Percentiles rank a stretch among this genome's conserved stretches.
These are phyloP conservation scores for Pyronema omphalodes DNA, from an alignment of 495 filamentous ascomycete species.

Conservation along the genomic window DNA sequence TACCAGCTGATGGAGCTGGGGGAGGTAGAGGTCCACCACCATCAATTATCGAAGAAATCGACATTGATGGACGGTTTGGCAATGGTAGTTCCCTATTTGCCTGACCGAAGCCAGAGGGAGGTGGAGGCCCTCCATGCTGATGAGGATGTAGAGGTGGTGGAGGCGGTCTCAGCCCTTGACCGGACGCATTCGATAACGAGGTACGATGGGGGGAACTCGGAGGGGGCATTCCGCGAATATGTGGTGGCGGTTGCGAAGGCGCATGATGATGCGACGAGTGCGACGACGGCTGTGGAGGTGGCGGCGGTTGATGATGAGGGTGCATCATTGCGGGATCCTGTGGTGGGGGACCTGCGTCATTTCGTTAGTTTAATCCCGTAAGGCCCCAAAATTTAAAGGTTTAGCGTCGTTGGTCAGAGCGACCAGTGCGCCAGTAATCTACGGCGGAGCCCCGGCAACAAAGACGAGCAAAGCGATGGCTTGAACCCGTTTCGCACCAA, in stretches of 20 bases:
- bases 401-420: conserved; percentile 12
- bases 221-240: conserved; percentile 18
- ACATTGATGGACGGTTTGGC: conserved; percentile 42
- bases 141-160: conserved; percentile 25
- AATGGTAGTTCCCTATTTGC: conserved; percentile 38
- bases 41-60: conserved; percentile 83
- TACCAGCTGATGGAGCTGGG: conserved; percentile 33
- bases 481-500: no score
- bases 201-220: conserved; percentile 17
- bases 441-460: no score
- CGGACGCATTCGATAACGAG: conserved; percentile 7
- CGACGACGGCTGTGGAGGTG: neutral
- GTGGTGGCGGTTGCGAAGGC: neutral
- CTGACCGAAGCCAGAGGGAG: conserved; percentile 33
- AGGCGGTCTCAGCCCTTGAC: conserved; percentile 23
- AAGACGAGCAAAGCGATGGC: no score
- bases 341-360: conserved; percentile 5
- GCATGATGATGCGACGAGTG: conserved; percentile 7
- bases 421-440: no score
- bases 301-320: conserved; percentile 7
- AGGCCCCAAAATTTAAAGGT: conserved; percentile 10
- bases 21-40: conserved; percentile 41
- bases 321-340: conserved; percentile 21
- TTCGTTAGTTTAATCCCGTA: neutral
- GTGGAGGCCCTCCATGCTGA: conserved; percentile 33